phyloP scores from a whole-genome alignment of 805 yeast species.

The Wickerhamomyces queroliae region DNA sequence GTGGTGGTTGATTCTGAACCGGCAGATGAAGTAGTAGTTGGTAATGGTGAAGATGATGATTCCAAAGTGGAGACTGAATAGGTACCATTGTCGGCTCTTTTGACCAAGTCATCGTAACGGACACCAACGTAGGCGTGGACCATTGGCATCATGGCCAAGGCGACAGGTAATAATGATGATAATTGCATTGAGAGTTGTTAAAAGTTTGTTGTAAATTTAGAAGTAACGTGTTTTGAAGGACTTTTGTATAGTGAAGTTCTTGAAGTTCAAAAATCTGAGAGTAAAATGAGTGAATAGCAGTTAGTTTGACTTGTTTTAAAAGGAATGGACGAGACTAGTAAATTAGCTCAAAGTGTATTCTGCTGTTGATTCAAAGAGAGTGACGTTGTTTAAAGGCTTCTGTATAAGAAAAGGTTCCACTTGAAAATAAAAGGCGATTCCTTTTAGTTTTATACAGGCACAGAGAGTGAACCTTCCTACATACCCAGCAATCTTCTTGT shows the following conservation, averaged over 20 bases:
- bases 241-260: background rate
- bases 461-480: background rate
- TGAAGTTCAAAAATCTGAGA: conserved; percentile 1
- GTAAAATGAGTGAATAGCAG: background rate
- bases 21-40: background rate
- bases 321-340: conserved; percentile 24
- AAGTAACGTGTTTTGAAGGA: background rate
- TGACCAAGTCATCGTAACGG: conserved; percentile 16
- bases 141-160: conserved; percentile 6
- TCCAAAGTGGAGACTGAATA: background rate
- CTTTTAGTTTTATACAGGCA: background rate
- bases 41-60: background rate
- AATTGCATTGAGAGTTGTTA: conserved; percentile 9
- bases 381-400: background rate
- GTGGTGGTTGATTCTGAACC: background rate
- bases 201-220: background rate
- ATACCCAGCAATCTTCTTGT: background rate
- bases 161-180: conserved; percentile 8
- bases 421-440: background rate
- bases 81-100: conserved; percentile 13
- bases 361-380: background rate
- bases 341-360: background rate
- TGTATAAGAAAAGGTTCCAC: background rate
- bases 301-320: conserved; percentile 4
- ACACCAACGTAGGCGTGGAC: conserved; percentile 19